A percentile compares a stretch with the other conserved stretches of the same genome.
phyloP scores from a whole-genome alignment of 2,329 filamentous ascomycete genomes.

The Hymenoscyphus infarciens region DNA sequence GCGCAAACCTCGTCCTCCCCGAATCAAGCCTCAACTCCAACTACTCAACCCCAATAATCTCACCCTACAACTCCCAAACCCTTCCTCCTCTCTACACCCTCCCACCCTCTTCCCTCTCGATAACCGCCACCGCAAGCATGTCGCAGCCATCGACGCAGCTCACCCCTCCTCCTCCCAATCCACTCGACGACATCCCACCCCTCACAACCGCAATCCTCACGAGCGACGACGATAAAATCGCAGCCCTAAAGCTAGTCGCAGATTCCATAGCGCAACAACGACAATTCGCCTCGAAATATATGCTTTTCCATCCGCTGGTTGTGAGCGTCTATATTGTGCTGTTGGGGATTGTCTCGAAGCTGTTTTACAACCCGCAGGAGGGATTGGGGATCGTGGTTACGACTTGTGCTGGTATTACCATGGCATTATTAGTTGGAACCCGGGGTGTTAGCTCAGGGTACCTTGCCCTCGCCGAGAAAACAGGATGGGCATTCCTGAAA shows the following conservation, averaged over 20 bases:
- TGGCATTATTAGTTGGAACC: slow-evolving; percentile 60
- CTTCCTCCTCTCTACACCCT: slow-evolving; percentile 34
- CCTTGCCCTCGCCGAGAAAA: slow-evolving; percentile 28
- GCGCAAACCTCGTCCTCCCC: slow-evolving; percentile 72
- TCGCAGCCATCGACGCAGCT: slow-evolving; percentile 9
- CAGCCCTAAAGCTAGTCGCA: slow-evolving; percentile 69
- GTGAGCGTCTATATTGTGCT: slow-evolving; percentile 45
- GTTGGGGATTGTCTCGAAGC: slow-evolving; percentile 45
- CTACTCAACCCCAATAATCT: slow-evolving; percentile 60
- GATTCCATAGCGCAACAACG: slow-evolving; percentile 82
- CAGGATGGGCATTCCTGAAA: slow-evolving; percentile 29
- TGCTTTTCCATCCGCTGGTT: slow-evolving; percentile 61
- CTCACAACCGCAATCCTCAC: slow-evolving; percentile 59
- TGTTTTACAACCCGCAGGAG: slow-evolving; percentile 37
- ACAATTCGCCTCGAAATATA: slow-evolving; percentile 58
- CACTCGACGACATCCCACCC: slow-evolving; percentile 52
- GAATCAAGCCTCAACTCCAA: slow-evolving; percentile 48
- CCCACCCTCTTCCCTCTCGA: slow-evolving; percentile 38
- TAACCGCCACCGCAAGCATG: slow-evolving; percentile 32
- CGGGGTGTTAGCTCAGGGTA: slow-evolving; percentile 61
- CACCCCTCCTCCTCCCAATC: slow-evolving; percentile 35
- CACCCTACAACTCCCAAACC: slow-evolving; percentile 46
- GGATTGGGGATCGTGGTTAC: slow-evolving; percentile 55
- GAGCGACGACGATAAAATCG: slow-evolving; percentile 56
- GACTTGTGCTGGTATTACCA: slow-evolving; percentile 57